Evolutionary conservation across 805 yeast species (phyloP).

Genomic region (Teunomyces gatunensis): DNA sequence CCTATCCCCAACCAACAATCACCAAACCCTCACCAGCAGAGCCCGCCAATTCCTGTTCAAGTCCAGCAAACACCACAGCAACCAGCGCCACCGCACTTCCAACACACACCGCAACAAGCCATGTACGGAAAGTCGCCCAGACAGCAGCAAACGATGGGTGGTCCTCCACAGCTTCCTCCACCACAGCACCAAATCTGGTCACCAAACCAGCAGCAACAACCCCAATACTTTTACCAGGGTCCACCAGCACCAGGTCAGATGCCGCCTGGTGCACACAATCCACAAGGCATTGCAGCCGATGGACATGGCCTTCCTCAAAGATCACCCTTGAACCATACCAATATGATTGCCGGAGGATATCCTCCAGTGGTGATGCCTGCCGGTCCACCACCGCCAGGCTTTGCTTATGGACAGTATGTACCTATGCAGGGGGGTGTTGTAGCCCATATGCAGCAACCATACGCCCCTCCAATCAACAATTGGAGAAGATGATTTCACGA

Average conservation of each 20-base stretch:
- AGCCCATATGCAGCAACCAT: conserved; percentile 18
- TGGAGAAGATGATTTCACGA: conserved; percentile 21
- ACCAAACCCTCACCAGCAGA: conserved; percentile 3
- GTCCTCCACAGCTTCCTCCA: conserved; percentile 23
- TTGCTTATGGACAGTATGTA: conserved; percentile 36
- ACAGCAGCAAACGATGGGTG: conserved; percentile 13
- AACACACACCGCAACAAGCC: conserved; percentile 10
- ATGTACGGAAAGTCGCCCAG: conserved; percentile 13
- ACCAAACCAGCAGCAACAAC: conserved; percentile 14
- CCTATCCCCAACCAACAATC: conserved; percentile 5
- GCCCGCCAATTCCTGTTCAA: conserved; percentile 1
- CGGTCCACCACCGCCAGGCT: conserved; percentile 32
- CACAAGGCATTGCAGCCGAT: conserved; percentile 4
- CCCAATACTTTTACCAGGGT: conserved; percentile 20
- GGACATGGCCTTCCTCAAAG: conserved; percentile 12
- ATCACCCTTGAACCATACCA: conserved; percentile 23
- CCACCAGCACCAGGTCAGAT: conserved; percentile 13
- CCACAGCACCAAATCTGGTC: conserved; percentile 30
- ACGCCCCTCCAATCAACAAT: conserved; percentile 19
- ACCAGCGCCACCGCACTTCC: conserved; percentile 7
- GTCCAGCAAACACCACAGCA: conserved; percentile 7
- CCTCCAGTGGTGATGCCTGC: conserved; percentile 14
- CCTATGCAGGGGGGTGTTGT: conserved; percentile 34
- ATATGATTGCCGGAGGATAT: conserved; percentile 16
- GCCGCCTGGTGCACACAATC: conserved; percentile 6